Evolutionary conservation across 1,284 basidiomycete genomes (phyloP), one percentile per base, ranked within the genome.

Genomic region (Malassezia brasiliensis): DNA sequence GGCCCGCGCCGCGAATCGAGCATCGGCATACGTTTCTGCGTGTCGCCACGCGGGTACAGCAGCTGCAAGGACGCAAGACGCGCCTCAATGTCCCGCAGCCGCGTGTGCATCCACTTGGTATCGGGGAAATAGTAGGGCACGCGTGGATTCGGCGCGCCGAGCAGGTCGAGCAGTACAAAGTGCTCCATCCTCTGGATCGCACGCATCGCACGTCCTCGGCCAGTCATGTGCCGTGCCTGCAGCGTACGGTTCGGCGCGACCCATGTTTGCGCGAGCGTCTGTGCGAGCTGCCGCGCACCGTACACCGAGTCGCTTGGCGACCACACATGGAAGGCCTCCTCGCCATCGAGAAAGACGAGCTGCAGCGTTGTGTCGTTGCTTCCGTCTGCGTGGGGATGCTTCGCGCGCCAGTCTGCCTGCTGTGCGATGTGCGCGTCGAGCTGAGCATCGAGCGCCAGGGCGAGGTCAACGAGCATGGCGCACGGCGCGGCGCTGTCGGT

Each of bases 401-500:
- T 14, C 14, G 25, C 8, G n/a, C 42, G 42, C 25, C 19, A 32
- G 25, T 28, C 15, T 11, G n/a, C 32, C 34, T 41, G 30, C 31
- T 14, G 14, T 19, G 14, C 45, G 3, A 19, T 28, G 51, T 54
- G 1, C 52, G 34, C 2, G 47, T 49, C 28, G 8, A 74, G 56
- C n/a, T 62, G 56, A 47, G 44, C 60, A 41, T 69, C 70, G 7
- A 74, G 38, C 10, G 69, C 65, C 5, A 64, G 52, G 3, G 69
- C 72, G 1, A 64, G 39, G 53, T 74, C 72, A 1, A 69, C 62
- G 38, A 74, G 62, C 77, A 96, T 85, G 1, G 90, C 90, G 66
- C 91, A 94, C 1, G 94, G 86, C 22, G 88, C 90, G 1, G 94
- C 94, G 7, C 90, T 96, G 76, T 99, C 94, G 5, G 90, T 98